A percentile compares a stretch with the other conserved stretches of the same genome.
These are phyloP conservation scores for Stropharia rugosoannulata DNA, from an alignment of 768 basidiomycete genomes.

Conservation along the genomic window DNA sequence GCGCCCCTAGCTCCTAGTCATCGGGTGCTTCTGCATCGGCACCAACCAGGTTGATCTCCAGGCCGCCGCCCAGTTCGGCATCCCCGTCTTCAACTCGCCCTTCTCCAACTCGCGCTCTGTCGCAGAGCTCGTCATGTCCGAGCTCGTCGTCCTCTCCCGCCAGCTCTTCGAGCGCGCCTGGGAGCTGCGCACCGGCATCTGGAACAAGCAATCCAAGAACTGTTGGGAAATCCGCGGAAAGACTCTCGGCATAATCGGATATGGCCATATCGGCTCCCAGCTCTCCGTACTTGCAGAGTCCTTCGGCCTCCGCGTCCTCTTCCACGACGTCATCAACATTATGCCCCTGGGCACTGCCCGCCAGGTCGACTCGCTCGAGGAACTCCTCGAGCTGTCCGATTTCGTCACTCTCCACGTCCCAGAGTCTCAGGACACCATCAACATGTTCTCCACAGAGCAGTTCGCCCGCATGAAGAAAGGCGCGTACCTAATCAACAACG, in stretches of 20 bases:
- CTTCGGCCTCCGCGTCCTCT: conserved; percentile 93
- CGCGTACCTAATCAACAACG: conserved; percentile 96
- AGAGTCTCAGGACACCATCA: conserved; percentile 92
- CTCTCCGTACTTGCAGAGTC: conserved; percentile 96
- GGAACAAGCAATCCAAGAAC: conserved; percentile 98
- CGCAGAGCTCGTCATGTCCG: conserved; percentile 94
- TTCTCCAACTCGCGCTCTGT: conserved; percentile 99
- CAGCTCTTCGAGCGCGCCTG: conserved; percentile 87
- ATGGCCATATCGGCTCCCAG: conserved; percentile 98
- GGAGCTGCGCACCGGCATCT: conserved; percentile 87
- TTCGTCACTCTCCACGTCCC: conserved; percentile 97
- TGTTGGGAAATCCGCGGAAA: conserved; percentile 99
- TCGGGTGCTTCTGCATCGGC: conserved; percentile 99
- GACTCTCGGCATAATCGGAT: conserved; percentile 96
- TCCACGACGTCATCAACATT: conserved; percentile 93
- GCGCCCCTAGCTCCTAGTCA: conserved; percentile 74
- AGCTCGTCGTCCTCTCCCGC: conserved; percentile 91
- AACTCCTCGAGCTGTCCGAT: conserved; percentile 78
- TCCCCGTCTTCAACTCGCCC: conserved; percentile 99
- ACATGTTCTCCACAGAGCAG: conserved; percentile 82
- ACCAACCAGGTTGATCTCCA: conserved; percentile 95
- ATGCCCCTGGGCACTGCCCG: conserved; percentile 96
- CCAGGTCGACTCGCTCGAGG: conserved; percentile 78
- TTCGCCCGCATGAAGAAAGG: conserved; percentile 93
- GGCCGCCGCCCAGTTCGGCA: conserved; percentile 82